These are phyloP conservation scores for Avena insularis DNA, from an alignment of 176 grass and related monocot genomes.

Conservation along the genomic window DNA sequence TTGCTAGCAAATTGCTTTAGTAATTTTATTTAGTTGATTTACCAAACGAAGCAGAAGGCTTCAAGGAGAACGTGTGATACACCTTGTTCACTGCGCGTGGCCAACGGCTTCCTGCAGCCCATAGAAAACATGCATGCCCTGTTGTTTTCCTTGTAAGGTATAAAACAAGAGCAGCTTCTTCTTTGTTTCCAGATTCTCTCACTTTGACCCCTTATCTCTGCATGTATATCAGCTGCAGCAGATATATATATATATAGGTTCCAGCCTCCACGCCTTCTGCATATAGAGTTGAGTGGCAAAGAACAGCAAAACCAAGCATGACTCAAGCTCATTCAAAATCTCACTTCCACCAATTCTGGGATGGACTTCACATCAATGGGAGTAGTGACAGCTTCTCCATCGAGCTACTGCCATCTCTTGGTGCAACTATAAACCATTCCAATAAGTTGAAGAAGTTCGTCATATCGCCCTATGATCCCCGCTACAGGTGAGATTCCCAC, in stretches of 20 bases:
- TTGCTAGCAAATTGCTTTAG: background rate
- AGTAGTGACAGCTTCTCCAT: constrained; percentile 54
- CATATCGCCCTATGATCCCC: constrained; percentile 76
- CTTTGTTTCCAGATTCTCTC: constrained; percentile 48
- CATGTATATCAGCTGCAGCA: constrained; percentile 46
- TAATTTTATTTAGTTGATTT: background rate
- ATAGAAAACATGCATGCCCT: constrained; percentile 7
- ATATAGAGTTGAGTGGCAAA: constrained; percentile 38
- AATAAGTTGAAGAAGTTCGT: constrained; percentile 72
- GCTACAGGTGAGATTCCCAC: constrained; percentile 71
- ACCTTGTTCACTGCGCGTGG: constrained; percentile 9
- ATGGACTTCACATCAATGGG: constrained; percentile 54
- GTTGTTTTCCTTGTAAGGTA: constrained; percentile 58
- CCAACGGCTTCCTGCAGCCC: constrained; percentile 22
- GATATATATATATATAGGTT: constrained; percentile 53
- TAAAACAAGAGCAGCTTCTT: constrained; percentile 37
- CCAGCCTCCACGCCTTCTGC: constrained; percentile 37
- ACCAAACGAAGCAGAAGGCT: constrained; percentile 8
- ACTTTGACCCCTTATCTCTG: constrained; percentile 24
- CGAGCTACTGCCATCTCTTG: constrained; percentile 83
- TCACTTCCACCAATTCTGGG: constrained; percentile 46
- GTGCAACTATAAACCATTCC: constrained; percentile 72
- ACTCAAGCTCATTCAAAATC: constrained; percentile 54
- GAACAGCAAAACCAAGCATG: constrained; percentile 48
- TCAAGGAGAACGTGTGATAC: constrained; percentile 6